phyloP scores from a whole-genome alignment of 106 monocot species.

The Platanthera zijinensis region DNA sequence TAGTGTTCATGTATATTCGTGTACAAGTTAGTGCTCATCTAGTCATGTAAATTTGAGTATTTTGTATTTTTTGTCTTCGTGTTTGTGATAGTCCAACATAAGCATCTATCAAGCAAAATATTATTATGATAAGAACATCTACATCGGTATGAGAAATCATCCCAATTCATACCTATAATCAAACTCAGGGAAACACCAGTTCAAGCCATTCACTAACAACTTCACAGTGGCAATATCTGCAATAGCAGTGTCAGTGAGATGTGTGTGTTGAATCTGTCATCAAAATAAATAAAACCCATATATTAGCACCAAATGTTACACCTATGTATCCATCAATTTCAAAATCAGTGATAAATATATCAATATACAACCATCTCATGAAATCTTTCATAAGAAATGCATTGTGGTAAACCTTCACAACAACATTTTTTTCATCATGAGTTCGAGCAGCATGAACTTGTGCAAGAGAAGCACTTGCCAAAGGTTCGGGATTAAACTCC shows the following conservation, averaged over 20 bases:
- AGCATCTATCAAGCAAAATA: not conserved
- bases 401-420: no score
- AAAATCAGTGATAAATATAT: no score
- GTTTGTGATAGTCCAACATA: not conserved
- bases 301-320: not conserved
- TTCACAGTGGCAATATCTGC: conserved; percentile 89
- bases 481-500: no score
- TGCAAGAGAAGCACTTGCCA: no score
- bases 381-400: no score
- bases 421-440: no score
- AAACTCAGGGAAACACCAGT: conserved; percentile 85
- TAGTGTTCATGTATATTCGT: not conserved
- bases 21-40: not conserved
- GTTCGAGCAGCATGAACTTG: no score
- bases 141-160: conserved; percentile 8
- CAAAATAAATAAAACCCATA: not conserved
- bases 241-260: conserved; percentile 78
- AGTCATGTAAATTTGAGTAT: not conserved
- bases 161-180: conserved; percentile 72
- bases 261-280: conserved; percentile 79
- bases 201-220: conserved; percentile 70
- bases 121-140: not conserved
- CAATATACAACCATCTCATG: no score
- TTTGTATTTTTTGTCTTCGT: not conserved
- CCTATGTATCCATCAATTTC: no score